phyloP scores from a whole-genome alignment of 768 basidiomycete species.

The Porphyrellus cyaneotinctus region DNA sequence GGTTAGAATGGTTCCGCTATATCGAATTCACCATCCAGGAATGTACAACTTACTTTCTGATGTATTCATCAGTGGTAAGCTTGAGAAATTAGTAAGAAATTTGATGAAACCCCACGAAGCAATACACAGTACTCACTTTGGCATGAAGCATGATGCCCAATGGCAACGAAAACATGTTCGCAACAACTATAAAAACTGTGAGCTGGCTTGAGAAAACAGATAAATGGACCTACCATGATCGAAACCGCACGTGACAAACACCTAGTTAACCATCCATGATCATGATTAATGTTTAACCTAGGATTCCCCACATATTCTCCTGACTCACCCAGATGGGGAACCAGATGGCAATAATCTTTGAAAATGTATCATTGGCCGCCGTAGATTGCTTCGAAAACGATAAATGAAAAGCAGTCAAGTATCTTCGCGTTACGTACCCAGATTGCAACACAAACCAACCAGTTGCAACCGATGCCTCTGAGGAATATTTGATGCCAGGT shows the following conservation, averaged over 20 bases:
- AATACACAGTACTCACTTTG: conserved; percentile 40
- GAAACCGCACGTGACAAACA: conserved; percentile 66
- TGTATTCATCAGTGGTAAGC: conserved; percentile 47
- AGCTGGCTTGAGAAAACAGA: not conserved
- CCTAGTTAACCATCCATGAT: conserved; percentile 30
- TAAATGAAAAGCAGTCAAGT: not conserved
- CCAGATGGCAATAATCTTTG: conserved; percentile 68
- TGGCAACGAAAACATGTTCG: conserved; percentile 75
- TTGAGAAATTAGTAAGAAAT: not conserved
- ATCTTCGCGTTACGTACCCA: conserved; percentile 47
- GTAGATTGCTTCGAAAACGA: conserved; percentile 54
- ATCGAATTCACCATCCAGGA: too few species aligned
- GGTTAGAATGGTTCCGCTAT: not conserved
- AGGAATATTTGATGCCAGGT: conserved; percentile 71
- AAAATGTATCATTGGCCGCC: conserved; percentile 61
- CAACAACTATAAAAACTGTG: conserved; percentile 43
- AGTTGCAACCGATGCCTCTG: conserved; percentile 72
- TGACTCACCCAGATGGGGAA: conserved; percentile 66
- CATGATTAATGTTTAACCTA: not conserved
- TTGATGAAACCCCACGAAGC: conserved; percentile 1
- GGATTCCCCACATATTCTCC: not conserved
- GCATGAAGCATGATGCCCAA: conserved; percentile 69
- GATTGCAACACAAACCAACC: conserved; percentile 68
- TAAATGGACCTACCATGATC: conserved; percentile 53
- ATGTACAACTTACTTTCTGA: conserved; percentile 48